Evolutionary conservation across 2,329 filamentous ascomycete genomes (phyloP).

Genomic region (Dactylonectria macrodidyma): DNA sequence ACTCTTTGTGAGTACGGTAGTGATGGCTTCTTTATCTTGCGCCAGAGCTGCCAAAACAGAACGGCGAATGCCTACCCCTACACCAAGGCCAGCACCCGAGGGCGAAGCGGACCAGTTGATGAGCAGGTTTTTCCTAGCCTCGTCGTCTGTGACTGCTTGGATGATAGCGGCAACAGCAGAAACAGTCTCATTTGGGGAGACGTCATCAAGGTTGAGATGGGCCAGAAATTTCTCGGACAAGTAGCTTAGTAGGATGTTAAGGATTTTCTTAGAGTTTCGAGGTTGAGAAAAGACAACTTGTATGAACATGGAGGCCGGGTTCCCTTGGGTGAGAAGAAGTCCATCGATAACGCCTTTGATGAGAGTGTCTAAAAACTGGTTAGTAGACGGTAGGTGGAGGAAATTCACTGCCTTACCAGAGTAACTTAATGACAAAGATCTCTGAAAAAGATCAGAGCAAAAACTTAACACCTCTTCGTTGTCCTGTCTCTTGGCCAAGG

Average conservation of each 20-base stretch:
- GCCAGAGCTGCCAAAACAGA: constrained; percentile 74
- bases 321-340: constrained; percentile 54
- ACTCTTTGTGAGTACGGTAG: constrained; percentile 75
- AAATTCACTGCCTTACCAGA: constrained; percentile 64
- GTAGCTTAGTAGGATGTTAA: constrained; percentile 52
- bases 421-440: constrained; percentile 80
- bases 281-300: constrained; percentile 50
- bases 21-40: constrained; percentile 65
- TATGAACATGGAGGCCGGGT: constrained; percentile 45
- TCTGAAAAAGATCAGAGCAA: constrained; percentile 66
- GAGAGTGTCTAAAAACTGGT: constrained; percentile 56
- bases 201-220: constrained; percentile 50
- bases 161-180: constrained; percentile 73
- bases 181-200: constrained; percentile 57
- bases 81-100: constrained; percentile 75
- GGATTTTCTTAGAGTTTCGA: constrained; percentile 46
- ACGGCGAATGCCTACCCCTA: constrained; percentile 76
- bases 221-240: constrained; percentile 63
- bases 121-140: constrained; percentile 67
- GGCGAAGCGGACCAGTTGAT: constrained; percentile 76
- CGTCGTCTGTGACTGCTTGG: constrained; percentile 61
- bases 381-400: neutral
- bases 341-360: constrained; percentile 54
- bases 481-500: constrained; percentile 55
- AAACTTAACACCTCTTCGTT: constrained; percentile 57